Evolutionary conservation across 192 early-diverging fungal species (phyloP).

Genomic region (Spinellus fusiger): DNA sequence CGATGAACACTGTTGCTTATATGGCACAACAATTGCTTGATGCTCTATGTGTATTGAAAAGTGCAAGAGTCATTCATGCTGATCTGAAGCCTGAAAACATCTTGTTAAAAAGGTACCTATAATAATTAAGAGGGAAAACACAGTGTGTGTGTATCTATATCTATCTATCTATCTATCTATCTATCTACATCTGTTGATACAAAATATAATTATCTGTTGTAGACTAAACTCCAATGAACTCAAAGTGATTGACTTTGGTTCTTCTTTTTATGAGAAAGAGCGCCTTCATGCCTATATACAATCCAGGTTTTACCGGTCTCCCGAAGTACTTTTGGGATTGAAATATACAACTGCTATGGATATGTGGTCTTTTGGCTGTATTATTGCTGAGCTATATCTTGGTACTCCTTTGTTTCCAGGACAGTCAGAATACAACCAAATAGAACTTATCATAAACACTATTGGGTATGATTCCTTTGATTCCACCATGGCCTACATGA

Average conservation of each 20-base stretch:
- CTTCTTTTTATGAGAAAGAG: conserved; percentile 87
- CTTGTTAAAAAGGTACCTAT: conserved; percentile 68
- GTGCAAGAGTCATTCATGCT: conserved; percentile 90
- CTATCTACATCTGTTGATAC: not conserved
- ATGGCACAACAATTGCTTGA: conserved; percentile 92
- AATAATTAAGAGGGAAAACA: not conserved
- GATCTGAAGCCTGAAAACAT: conserved; percentile 99
- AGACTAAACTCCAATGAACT: conserved; percentile 84
- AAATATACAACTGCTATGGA: conserved; percentile 92
- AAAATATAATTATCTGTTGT: not conserved
- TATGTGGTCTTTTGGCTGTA: conserved; percentile 99
- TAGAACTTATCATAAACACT: conserved; percentile 87
- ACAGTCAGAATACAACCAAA: conserved; percentile 93
- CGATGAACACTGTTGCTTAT: conserved; percentile 82
- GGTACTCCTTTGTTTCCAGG: conserved; percentile 96
- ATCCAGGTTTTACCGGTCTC: conserved; percentile 93
- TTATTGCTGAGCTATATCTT: conserved; percentile 93
- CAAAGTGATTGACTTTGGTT: conserved; percentile 99
- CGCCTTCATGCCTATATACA: conserved; percentile 98
- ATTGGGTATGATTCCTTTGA: conserved; percentile 52
- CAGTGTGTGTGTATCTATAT: not conserved
- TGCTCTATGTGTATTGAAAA: conserved; percentile 73
- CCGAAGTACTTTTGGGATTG: conserved; percentile 91
- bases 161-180: too few relatives aligned
- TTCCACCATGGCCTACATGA: not conserved